Evolutionary conservation across 768 basidiomycete genomes (phyloP).

Genomic region (Galerina marginata): DNA sequence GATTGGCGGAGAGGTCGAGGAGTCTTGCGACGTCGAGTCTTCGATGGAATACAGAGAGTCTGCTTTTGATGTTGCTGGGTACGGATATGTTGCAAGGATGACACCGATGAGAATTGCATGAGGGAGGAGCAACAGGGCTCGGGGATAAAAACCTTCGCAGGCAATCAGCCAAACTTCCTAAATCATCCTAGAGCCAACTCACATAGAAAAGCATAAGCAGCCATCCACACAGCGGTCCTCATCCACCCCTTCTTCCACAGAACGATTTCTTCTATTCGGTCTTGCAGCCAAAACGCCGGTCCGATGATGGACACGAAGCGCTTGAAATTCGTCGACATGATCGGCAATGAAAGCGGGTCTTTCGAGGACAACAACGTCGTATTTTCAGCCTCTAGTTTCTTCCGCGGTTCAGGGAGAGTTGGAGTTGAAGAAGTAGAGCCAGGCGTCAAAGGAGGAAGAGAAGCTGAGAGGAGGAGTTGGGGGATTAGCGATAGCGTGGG

Average conservation of each 20-base stretch:
- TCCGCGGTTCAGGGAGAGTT: constrained; percentile 20
- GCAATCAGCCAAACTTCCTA: neutral
- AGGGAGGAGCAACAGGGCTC: constrained; percentile 72
- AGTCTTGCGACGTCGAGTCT: constrained; percentile 21
- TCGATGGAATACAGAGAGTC: constrained; percentile 18
- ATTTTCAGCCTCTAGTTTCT: constrained; percentile 27
- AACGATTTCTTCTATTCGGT: constrained; percentile 83
- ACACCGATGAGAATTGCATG: constrained; percentile 64
- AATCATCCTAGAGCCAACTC: constrained; percentile 31
- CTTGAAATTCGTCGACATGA: constrained; percentile 80
- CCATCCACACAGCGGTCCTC: constrained; percentile 76
- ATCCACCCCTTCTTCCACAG: constrained; percentile 83
- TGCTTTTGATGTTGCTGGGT: constrained; percentile 29
- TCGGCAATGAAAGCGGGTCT: constrained; percentile 78
- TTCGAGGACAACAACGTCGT: constrained; percentile 56
- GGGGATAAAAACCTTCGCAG: constrained; percentile 74
- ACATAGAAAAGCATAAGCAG: constrained; percentile 83
- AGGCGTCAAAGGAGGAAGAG: constrained; percentile 26
- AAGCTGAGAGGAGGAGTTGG: constrained; percentile 41
- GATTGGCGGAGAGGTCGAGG: constrained; percentile 35
- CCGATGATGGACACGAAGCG: constrained; percentile 79
- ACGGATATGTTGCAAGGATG: constrained; percentile 71
- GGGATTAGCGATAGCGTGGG: constrained; percentile 42
- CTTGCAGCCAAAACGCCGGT: constrained; percentile 89
- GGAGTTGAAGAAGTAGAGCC: constrained; percentile 5